These are phyloP conservation scores for Wickerhamia fluorescens DNA, from an alignment of 805 yeast species.

Conservation along the genomic window DNA sequence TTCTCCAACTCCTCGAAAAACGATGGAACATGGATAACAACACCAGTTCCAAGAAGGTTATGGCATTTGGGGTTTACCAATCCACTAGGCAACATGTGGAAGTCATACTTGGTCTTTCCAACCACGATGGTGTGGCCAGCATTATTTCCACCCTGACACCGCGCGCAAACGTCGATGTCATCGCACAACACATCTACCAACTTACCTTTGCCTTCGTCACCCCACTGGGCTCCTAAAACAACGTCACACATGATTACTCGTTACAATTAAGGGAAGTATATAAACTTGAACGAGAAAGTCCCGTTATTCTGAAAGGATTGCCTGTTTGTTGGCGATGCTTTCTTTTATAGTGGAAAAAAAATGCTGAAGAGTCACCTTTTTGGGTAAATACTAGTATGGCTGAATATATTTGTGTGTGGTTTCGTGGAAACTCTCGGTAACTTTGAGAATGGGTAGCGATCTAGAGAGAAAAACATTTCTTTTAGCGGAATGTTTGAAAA, in stretches of 20 bases:
- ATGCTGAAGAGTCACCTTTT: too few relatives aligned
- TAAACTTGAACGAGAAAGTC: neutral
- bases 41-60: slow-evolving; percentile 93
- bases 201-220: slow-evolving; percentile 99
- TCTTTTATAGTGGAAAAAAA: neutral
- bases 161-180: slow-evolving; percentile 90
- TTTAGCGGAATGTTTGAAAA: too few relatives aligned
- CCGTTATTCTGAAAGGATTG: neutral
- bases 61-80: slow-evolving; percentile 86
- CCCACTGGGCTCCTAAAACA: slow-evolving; percentile 99
- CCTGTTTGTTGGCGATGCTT: neutral
- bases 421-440: too few relatives aligned
- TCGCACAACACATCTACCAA: slow-evolving; percentile 93
- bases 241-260: slow-evolving; percentile 62
- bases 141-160: slow-evolving; percentile 98
- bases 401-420: too few relatives aligned
- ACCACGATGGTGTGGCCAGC: slow-evolving; percentile 99
- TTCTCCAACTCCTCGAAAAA: slow-evolving; percentile 80
- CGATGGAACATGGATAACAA: slow-evolving; percentile 91
- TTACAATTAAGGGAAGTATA: neutral
- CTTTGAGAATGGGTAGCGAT: too few relatives aligned
- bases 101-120: slow-evolving; percentile 80
- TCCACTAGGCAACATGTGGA: slow-evolving; percentile 99
- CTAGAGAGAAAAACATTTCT: too few relatives aligned
- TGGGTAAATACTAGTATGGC: too few relatives aligned